A percentile compares a stretch with the other conserved stretches of the same genome.
Conservation (phyloP, 495 filamentous ascomycete species). For the Melanomma pulvis-pyrius region DNA sequence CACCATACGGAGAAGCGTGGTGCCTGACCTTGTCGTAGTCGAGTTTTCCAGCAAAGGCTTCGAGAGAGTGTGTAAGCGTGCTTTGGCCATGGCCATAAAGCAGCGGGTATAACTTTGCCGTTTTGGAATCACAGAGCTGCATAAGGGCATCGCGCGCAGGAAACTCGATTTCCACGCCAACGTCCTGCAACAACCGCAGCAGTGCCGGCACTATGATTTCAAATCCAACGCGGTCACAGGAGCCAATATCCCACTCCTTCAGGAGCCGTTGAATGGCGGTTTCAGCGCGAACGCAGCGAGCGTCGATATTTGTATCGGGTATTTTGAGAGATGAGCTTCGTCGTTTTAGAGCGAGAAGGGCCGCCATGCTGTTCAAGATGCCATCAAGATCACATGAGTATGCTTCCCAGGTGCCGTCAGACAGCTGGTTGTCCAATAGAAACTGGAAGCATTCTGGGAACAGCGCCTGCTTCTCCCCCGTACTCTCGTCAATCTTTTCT, state of each 20-base stretch:
- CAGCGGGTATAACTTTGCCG: constrained; percentile 40
- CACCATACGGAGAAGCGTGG: constrained; percentile 44
- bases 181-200: constrained; percentile 30
- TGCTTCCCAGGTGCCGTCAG: too few relatives aligned
- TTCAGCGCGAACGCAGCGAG: background rate
- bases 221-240: constrained; percentile 45
- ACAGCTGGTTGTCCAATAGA: too few relatives aligned
- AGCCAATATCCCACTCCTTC: constrained; percentile 39
- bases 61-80: constrained; percentile 50
- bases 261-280: constrained; percentile 35
- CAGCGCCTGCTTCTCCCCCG: too few relatives aligned
- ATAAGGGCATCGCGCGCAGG: constrained; percentile 25
- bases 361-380: constrained; percentile 46
- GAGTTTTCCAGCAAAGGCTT: constrained; percentile 50
- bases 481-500: too few relatives aligned
- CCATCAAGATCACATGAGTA: constrained; percentile 42
- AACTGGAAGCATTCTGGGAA: too few relatives aligned
- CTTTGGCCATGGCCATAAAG: constrained; percentile 39
- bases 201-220: constrained; percentile 46
- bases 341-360: constrained; percentile 40
- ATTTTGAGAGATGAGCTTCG: background rate
- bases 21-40: constrained; percentile 50
- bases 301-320: background rate
- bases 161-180: constrained; percentile 37
- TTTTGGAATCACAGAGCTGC: constrained; percentile 34